Conservation (phyloP, 2,329 filamentous ascomycete genomes). For the Aspergillus candidus region DNA sequence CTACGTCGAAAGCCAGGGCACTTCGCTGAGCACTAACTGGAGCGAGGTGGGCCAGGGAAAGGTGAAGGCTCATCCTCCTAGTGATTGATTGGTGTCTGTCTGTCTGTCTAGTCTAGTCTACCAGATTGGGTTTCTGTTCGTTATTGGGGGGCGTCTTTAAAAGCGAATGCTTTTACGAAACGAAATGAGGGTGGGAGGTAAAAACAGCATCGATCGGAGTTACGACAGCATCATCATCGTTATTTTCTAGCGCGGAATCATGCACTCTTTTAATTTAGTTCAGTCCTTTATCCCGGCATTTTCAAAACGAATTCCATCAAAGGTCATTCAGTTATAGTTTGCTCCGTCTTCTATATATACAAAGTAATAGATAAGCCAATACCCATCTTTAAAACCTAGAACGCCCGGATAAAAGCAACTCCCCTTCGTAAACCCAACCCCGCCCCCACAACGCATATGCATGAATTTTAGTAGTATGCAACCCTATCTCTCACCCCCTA, state of each 20-base stretch:
- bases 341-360: too few relatives aligned
- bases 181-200: not conserved
- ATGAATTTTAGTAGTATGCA: too few relatives aligned
- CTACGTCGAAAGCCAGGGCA: slow-evolving; percentile 89
- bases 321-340: too few relatives aligned
- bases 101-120: too few relatives aligned
- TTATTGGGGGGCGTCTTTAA: not conserved
- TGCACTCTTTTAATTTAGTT: not conserved
- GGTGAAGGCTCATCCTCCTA: slow-evolving; percentile 49
- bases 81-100: slow-evolving; percentile 15
- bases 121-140: too few relatives aligned
- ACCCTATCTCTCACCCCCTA: not conserved
- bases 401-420: not conserved
- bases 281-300: not conserved
- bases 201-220: not conserved
- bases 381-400: not conserved
- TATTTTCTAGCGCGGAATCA: not conserved
- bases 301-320: too few relatives aligned
- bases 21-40: slow-evolving; percentile 89
- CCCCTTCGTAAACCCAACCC: too few relatives aligned
- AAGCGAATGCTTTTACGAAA: not conserved
- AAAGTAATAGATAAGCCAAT: too few relatives aligned
- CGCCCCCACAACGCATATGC: too few relatives aligned
- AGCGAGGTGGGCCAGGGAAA: slow-evolving; percentile 65
- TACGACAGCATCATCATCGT: not conserved